Percentiles rank a stretch among this genome's conserved stretches.
Evolutionary conservation across 2,329 filamentous ascomycete species (phyloP).

Genomic region (Colletotrichum navitas): DNA sequence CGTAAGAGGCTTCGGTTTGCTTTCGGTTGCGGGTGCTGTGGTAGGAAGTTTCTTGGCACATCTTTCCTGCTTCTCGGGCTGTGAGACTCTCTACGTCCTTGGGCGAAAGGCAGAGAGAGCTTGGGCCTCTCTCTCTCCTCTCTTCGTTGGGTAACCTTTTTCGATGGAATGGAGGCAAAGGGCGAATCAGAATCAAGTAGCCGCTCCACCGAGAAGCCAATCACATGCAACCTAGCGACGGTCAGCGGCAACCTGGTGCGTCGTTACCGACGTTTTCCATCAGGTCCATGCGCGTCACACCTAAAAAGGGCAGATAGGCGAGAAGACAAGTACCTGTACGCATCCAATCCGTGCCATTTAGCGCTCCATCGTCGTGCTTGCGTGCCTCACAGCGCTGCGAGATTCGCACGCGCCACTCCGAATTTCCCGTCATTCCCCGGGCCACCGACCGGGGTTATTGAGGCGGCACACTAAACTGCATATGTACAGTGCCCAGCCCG

Average conservation of each 20-base stretch:
- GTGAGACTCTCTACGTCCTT: background rate
- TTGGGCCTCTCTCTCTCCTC: background rate
- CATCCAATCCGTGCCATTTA: conserved; percentile 24
- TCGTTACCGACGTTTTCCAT: conserved; percentile 31
- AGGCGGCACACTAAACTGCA: background rate
- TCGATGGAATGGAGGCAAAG: background rate
- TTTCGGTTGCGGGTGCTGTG: conserved; percentile 7
- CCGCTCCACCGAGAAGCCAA: conserved; percentile 35
- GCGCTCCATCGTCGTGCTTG: conserved; percentile 1
- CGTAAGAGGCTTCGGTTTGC: conserved; percentile 29
- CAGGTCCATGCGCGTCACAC: conserved; percentile 27
- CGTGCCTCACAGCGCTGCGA: conserved; percentile 10
- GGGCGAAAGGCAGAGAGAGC: conserved; percentile 4
- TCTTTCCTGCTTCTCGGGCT: background rate
- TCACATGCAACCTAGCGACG: conserved; percentile 34
- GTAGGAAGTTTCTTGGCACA: background rate
- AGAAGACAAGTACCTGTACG: conserved; percentile 4
- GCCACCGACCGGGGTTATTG: conserved; percentile 13
- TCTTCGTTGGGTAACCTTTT: conserved; percentile 8
- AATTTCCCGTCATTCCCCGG: conserved; percentile 40
- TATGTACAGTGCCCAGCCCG: background rate
- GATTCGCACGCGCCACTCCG: conserved; percentile 38
- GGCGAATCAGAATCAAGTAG: background rate
- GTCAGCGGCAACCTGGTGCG: conserved; percentile 13
- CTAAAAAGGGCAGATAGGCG: conserved; percentile 33